Evolutionary conservation across 2,329 filamentous ascomycete genomes (phyloP).

Genomic region (Ophiostoma fasciatum): DNA sequence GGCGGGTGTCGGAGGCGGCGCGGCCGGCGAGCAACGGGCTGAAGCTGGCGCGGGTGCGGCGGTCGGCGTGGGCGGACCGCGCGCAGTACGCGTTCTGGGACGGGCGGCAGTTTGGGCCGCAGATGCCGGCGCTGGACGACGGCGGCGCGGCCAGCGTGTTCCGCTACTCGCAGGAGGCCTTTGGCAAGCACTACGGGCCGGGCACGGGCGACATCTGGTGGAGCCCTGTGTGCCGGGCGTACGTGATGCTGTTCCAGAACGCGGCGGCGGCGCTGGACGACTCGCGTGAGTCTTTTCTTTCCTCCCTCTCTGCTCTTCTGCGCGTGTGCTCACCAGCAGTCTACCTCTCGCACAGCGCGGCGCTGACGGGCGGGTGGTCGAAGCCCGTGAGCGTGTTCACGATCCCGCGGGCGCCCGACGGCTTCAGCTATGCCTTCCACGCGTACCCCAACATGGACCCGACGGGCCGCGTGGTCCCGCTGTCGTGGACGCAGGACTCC

Average conservation of each 20-base stretch:
- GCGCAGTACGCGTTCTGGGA: slow-evolving; percentile 10
- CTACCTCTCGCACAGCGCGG: too few relatives aligned
- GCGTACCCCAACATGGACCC: slow-evolving; percentile 10
- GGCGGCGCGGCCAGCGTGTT: slow-evolving; percentile 9
- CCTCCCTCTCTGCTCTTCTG: slow-evolving; percentile 10
- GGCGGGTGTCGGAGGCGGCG: slow-evolving; percentile 7
- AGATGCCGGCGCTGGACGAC: slow-evolving; percentile 7
- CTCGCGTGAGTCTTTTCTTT: too few relatives aligned
- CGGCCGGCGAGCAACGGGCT: slow-evolving; percentile 10
- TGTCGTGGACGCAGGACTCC: slow-evolving; percentile 11
- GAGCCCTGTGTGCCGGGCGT: slow-evolving; percentile 8
- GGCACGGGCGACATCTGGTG: slow-evolving; percentile 11
- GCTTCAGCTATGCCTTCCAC: slow-evolving; percentile 11
- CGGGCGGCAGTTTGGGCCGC: slow-evolving; percentile 4
- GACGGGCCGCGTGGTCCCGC: slow-evolving; percentile 5
- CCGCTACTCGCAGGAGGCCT: slow-evolving; percentile 6
- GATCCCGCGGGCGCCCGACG: slow-evolving; percentile 7
- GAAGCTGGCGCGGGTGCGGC: slow-evolving; percentile 10
- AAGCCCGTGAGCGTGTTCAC: slow-evolving; percentile 5
- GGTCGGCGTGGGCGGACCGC: slow-evolving; percentile 5
- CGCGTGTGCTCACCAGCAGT: too few relatives aligned
- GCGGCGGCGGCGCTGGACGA: slow-evolving; percentile 9
- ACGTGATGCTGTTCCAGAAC: slow-evolving; percentile 11
- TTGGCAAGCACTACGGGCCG: slow-evolving; percentile 12
- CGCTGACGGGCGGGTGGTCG: slow-evolving; percentile 10